Evolutionary conservation across 106 monocot species (phyloP).

Genomic region (Gastrodia elata): DNA sequence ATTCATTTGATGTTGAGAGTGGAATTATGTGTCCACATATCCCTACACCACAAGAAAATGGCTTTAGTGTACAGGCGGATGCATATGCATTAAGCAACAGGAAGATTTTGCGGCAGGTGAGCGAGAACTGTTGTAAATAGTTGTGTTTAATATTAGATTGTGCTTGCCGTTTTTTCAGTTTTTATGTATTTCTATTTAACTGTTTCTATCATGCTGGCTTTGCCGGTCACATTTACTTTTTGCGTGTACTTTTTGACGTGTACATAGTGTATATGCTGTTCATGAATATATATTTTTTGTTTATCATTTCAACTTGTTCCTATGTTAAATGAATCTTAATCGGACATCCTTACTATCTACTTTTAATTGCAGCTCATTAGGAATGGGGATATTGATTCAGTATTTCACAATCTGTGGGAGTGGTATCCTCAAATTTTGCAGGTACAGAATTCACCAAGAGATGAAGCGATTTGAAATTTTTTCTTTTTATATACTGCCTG

Average conservation of each 20-base stretch:
- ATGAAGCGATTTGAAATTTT: neutral
- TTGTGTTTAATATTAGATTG: neutral
- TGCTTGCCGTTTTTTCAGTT: neutral
- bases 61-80: conserved; percentile 38
- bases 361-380: conserved; percentile 68
- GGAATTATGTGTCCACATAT: conserved; percentile 39
- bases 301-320: neutral
- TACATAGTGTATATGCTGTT: neutral
- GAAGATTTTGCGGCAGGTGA: conserved; percentile 84
- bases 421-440: conserved; percentile 82
- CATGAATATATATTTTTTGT: neutral
- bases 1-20: conserved; percentile 75
- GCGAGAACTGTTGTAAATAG: neutral
- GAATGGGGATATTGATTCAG: conserved; percentile 76
- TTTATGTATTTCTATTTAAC: neutral
- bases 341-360: conserved; percentile 10
- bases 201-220: neutral
- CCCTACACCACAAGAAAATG: conserved; percentile 34
- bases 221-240: neutral
- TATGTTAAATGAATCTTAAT: neutral
- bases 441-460: conserved; percentile 27
- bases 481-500: neutral
- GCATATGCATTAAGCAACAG: conserved; percentile 66
- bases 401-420: conserved; percentile 53
- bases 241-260: neutral